Evolutionary conservation across 2,329 filamentous ascomycete genomes (phyloP), one percentile per base, ranked within the genome.

Genomic region (Aspergillus sergii): DNA sequence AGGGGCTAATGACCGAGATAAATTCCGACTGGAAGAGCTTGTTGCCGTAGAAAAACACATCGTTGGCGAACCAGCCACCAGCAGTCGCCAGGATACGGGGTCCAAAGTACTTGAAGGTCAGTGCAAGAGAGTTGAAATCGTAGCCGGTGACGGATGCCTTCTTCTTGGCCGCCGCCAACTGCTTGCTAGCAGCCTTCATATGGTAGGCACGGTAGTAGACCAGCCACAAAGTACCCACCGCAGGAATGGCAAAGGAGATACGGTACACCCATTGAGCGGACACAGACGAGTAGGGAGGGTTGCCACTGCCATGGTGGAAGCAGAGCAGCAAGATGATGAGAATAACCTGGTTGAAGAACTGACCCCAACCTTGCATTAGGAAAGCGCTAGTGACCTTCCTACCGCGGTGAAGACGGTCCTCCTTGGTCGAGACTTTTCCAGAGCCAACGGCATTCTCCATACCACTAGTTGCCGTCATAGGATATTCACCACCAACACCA

Each of bases 1-100:
- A 80, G 59, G 88, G 85, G 60, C 89, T 91, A 69, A 97, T 89
- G 74, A 95, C 91, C 36, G 82, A 83, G 80, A 97, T 97, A 81
- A 97, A 97, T 76, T 94, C 87, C 66, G 86, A 87, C 81, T 97
- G 94, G 86, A 97, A 97, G 59, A 97, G 89, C 86, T 97, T 97
- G 89, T 97, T 97, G 71, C 94, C 94, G 83, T 98, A 98, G 84
- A 98, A 98, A 86, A 98, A 97, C 69, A 98, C 91, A 75, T 98
- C 94, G 79, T 98, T 98, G 82, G 90, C 92, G 80, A 94, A 98
- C 94, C 94, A 98, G 41, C 89, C 87, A 61, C 91, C 91, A 12
- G 94, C 89, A 23, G 94, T 97, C 57, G 94, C 94, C 23, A 97
- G 74, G 28, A 98, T 81, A 70, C 94, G 93, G 58, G 91, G 90